These are phyloP conservation scores for Trichoderma lentiforme DNA, from an alignment of 2,329 filamentous ascomycete species.

Conservation along the genomic window DNA sequence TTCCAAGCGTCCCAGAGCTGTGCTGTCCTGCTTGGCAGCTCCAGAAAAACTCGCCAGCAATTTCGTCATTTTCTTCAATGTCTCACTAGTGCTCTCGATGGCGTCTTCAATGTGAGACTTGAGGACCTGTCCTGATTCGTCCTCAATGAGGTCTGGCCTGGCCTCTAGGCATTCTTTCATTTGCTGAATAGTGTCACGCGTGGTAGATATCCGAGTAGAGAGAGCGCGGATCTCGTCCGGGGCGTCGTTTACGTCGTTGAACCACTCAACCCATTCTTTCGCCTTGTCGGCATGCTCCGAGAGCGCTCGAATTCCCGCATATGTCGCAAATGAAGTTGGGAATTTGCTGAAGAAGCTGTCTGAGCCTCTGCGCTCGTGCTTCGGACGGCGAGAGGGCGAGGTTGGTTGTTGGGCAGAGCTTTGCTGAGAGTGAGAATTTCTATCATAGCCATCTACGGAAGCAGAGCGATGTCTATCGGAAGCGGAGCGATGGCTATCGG, in stretches of 20 bases:
- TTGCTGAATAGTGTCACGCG: conserved; percentile 32
- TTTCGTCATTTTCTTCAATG: conserved; percentile 31
- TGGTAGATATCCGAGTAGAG: conserved; percentile 27
- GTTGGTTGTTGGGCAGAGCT: not conserved
- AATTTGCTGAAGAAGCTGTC: conserved; percentile 20
- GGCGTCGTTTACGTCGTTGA: conserved; percentile 31
- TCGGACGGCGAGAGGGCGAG: not conserved
- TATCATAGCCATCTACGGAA: not conserved
- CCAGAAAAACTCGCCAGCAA: conserved; percentile 30
- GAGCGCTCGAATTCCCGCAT: conserved; percentile 27
- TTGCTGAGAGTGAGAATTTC: not conserved
- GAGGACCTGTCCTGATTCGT: conserved; percentile 28
- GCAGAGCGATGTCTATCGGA: conserved; percentile 1
- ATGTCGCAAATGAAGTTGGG: conserved; percentile 27
- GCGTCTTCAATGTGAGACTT: conserved; percentile 30
- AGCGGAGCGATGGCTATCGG: not conserved
- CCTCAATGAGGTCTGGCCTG: conserved; percentile 32
- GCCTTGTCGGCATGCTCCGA: conserved; percentile 31
- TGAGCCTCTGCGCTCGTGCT: conserved; percentile 1
- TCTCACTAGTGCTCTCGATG: conserved; percentile 27
- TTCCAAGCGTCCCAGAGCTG: conserved; percentile 24
- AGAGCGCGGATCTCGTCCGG: conserved; percentile 32
- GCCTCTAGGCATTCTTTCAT: conserved; percentile 30
- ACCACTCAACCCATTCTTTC: conserved; percentile 35
- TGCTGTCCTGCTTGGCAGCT: conserved; percentile 22